These are phyloP conservation scores for Phytophthora kernoviae DNA, from an alignment of 352 stramenopile genomes.

Conservation along the genomic window DNA sequence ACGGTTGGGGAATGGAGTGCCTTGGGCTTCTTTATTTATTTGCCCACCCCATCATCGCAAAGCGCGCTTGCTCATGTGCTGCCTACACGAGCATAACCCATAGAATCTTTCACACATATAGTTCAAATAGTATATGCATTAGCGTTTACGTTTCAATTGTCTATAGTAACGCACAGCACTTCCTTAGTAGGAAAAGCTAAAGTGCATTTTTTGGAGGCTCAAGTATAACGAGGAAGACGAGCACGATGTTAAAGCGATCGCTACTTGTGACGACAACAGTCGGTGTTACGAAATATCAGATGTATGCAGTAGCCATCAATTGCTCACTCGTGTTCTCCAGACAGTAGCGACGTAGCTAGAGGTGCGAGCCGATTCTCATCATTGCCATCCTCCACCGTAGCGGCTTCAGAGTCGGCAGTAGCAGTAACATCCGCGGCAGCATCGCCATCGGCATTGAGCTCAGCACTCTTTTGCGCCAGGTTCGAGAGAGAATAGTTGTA, in stretches of 20 bases:
- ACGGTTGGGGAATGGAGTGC: slow-evolving; percentile 26
- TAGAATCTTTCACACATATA: slow-evolving; percentile 21
- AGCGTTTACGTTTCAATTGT: slow-evolving; percentile 1
- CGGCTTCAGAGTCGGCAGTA: slow-evolving; percentile 14
- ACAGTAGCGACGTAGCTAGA: slow-evolving; percentile 51
- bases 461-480: slow-evolving; percentile 54
- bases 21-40: slow-evolving; percentile 38
- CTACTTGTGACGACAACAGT: slow-evolving; percentile 1
- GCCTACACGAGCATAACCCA: slow-evolving; percentile 10
- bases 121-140: slow-evolving; percentile 20
- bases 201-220: slow-evolving; percentile 1
- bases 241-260: slow-evolving; percentile 19
- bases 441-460: slow-evolving; percentile 40
- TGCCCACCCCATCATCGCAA: slow-evolving; percentile 30
- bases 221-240: slow-evolving; percentile 7
- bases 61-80: slow-evolving; percentile 18
- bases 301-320: slow-evolving; percentile 16
- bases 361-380: slow-evolving; percentile 54
- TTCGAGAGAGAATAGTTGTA: slow-evolving; percentile 73
- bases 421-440: not conserved
- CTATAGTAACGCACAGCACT: too few species aligned
- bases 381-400: slow-evolving; percentile 22
- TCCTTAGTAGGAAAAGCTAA: too few species aligned
- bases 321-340: slow-evolving; percentile 61
- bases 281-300: slow-evolving; percentile 30